A percentile compares a stretch with the other conserved stretches of the same genome.
phyloP scores from a whole-genome alignment of 352 stramenopile species.

The Pythium rhizo-oryzae region DNA sequence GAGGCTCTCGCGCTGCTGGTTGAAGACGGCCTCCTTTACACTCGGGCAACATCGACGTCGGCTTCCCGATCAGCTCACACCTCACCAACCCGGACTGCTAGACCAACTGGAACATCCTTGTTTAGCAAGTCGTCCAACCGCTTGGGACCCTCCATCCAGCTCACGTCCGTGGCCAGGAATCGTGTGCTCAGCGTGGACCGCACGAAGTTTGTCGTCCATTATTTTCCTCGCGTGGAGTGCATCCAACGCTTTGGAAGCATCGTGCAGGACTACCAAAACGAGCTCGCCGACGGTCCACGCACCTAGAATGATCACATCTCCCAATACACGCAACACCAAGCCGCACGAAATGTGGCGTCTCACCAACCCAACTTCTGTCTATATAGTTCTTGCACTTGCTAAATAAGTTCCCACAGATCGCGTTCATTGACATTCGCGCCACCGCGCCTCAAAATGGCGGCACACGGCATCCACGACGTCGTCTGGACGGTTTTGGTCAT shows the following conservation, averaged over 20 bases:
- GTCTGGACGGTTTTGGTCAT: constrained; percentile 63
- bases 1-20: constrained; percentile 72
- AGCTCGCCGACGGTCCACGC: constrained; percentile 32
- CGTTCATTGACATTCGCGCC: constrained; percentile 7
- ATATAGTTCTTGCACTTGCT: constrained; percentile 4
- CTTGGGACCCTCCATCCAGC: constrained; percentile 8
- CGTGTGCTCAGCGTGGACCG: constrained; percentile 53
- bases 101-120: constrained; percentile 22
- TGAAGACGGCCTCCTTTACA: constrained; percentile 74
- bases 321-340: constrained; percentile 5
- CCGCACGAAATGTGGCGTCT: neutral
- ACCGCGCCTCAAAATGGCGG: constrained; percentile 16
- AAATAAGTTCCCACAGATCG: constrained; percentile 9
- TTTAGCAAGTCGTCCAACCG: constrained; percentile 32
- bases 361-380: too few species aligned
- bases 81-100: neutral
- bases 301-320: constrained; percentile 15
- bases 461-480: constrained; percentile 46
- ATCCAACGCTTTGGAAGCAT: constrained; percentile 81
- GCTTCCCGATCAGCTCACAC: neutral
- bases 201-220: constrained; percentile 51
- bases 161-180: constrained; percentile 3
- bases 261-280: constrained; percentile 72
- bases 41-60: constrained; percentile 31
- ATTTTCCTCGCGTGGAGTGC: constrained; percentile 81